These are phyloP conservation scores for Gymnopus androsaceus DNA, from an alignment of 1,284 basidiomycete species.

Conservation along the genomic window DNA sequence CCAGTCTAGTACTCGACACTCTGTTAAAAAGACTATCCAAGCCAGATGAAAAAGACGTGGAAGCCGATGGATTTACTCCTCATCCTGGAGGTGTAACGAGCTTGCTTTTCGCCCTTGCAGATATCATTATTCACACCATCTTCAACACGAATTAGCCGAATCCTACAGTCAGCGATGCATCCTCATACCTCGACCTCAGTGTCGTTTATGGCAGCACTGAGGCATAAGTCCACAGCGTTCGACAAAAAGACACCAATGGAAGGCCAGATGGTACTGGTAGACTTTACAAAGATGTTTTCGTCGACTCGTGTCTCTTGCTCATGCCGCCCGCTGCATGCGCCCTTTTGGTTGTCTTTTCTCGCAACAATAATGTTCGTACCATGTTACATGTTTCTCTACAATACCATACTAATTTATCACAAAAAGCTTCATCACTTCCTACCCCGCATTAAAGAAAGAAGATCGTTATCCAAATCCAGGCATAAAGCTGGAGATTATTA, in stretches of 20 bases:
- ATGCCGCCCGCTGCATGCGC: constrained; percentile 77
- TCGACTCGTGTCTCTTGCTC: constrained; percentile 65
- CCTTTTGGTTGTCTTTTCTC: constrained; percentile 66
- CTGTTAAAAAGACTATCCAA: constrained; percentile 63
- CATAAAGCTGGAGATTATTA: too few species aligned
- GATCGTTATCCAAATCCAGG: too few species aligned
- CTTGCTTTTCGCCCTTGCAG: constrained; percentile 78
- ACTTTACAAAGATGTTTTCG: constrained; percentile 70
- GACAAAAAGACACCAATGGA: constrained; percentile 40
- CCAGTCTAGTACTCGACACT: constrained; percentile 71
- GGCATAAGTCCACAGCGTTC: constrained; percentile 50
- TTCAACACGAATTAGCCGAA: constrained; percentile 65
- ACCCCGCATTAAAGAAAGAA: constrained; percentile 81
- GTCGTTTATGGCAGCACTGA: constrained; percentile 71
- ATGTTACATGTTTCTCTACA: neutral
- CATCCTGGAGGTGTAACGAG: constrained; percentile 66
- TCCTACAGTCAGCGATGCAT: constrained; percentile 63
- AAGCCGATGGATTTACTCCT: constrained; percentile 8
- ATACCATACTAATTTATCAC: constrained; percentile 64
- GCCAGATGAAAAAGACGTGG: constrained; percentile 21
- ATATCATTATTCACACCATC: constrained; percentile 73
- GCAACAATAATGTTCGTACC: constrained; percentile 71
- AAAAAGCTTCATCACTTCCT: constrained; percentile 66
- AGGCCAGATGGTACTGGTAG: constrained; percentile 56
- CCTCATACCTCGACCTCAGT: constrained; percentile 78